Evolutionary conservation across 768 basidiomycete genomes (phyloP).

Genomic region (Rhodosporidiobolus sp.): DNA sequence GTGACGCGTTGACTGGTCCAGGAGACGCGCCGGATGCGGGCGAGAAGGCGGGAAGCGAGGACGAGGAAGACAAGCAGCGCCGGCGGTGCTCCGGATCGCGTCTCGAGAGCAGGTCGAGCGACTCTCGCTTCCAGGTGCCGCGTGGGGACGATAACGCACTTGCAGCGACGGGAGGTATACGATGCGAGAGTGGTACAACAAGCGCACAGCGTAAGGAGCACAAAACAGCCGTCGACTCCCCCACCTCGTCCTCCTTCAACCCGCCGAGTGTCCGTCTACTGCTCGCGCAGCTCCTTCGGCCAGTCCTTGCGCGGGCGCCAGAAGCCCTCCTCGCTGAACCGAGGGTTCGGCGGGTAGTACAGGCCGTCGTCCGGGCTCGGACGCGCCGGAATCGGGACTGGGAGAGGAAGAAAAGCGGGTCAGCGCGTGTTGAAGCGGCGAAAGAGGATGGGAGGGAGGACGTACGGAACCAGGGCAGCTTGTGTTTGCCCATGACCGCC

Average conservation of each 20-base stretch:
- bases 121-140: no score
- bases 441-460: not conserved
- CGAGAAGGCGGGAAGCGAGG: no score
- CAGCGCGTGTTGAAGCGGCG: not conserved
- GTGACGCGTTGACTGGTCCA: no score
- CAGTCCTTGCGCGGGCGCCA: conserved; percentile 31
- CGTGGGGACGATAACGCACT: no score
- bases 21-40: no score
- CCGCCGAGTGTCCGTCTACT: no score
- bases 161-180: no score
- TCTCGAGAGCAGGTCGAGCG: no score
- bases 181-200: no score
- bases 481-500: conserved; percentile 31
- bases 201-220: not conserved
- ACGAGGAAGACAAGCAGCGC: no score
- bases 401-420: not conserved
- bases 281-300: conserved; percentile 26
- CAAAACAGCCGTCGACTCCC: not conserved
- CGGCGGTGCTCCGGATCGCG: no score
- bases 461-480: conserved; percentile 40
- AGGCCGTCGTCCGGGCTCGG: conserved; percentile 26
- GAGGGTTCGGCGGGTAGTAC: conserved; percentile 33
- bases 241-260: not conserved
- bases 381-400: conserved; percentile 33
- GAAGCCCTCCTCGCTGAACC: conserved; percentile 34